Evolutionary conservation across 257 asterid genomes (phyloP).

Genomic region (Solanum dulcamara): DNA sequence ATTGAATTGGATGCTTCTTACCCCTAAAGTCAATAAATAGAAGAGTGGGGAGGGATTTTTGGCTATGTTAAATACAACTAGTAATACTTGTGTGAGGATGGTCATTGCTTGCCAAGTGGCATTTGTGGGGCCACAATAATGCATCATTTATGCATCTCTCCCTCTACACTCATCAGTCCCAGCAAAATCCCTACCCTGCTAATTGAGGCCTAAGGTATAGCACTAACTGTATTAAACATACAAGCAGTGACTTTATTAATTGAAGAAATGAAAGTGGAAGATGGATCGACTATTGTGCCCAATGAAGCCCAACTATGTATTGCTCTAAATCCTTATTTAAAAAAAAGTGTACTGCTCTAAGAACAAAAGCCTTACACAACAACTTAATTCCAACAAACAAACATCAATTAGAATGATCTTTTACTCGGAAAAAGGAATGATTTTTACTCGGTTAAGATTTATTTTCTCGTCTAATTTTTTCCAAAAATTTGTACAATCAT

Average conservation of each 20-base stretch:
- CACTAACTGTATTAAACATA: not conserved
- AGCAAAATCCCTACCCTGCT: not conserved
- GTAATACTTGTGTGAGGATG: not conserved
- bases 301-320: not conserved
- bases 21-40: not conserved
- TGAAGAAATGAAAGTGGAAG: not conserved
- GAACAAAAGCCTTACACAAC: not conserved
- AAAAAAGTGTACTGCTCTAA: not conserved
- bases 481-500: not conserved
- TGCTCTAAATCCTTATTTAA: not conserved
- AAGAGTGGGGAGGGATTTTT: not conserved
- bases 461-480: not conserved
- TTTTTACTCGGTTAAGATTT: not conserved
- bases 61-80: not conserved
- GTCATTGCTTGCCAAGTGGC: not conserved
- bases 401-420: not conserved
- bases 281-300: not conserved
- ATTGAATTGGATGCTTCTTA: not conserved
- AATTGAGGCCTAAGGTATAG: not conserved
- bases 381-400: not conserved
- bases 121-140: not conserved
- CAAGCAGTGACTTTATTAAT: not conserved
- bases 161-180: not conserved
- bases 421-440: not conserved
- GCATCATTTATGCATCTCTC: not conserved